A percentile compares a stretch with the other conserved stretches of the same genome.
These are phyloP conservation scores for Wickerhamomyces sydowiorum DNA, from an alignment of 805 yeast species.

Conservation along the genomic window DNA sequence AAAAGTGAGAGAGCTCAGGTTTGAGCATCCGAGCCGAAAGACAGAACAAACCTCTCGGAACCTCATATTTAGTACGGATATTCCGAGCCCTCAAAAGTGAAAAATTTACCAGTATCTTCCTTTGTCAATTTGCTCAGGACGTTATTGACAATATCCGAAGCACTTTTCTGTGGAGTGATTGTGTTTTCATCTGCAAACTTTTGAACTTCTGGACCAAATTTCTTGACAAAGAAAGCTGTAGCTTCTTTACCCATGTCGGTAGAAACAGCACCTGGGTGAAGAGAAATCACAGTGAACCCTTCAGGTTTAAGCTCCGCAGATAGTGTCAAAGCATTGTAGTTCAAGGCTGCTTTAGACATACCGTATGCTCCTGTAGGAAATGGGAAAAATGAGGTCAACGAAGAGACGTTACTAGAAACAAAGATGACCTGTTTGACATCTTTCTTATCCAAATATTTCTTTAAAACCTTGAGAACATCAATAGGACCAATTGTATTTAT, in stretches of 20 bases:
- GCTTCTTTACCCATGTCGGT: conserved; percentile 26
- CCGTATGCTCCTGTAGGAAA: conserved; percentile 24
- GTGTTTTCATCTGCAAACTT: too few species aligned
- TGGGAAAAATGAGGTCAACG: conserved; percentile 11
- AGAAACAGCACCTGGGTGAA: conserved; percentile 32
- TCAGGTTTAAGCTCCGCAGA: conserved; percentile 18
- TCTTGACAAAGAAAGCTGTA: too few species aligned
- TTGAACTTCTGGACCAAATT: too few species aligned
- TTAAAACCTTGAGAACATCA: conserved; percentile 10
- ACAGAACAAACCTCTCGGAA: too few species aligned
- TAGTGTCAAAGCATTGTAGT: conserved; percentile 22
- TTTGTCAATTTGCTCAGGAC: too few species aligned
- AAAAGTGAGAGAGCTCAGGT: too few species aligned
- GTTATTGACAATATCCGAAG: too few species aligned
- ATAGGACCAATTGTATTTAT: conserved; percentile 20
- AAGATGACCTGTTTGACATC: conserved; percentile 20
- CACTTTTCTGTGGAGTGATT: too few species aligned
- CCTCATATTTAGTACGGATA: too few species aligned
- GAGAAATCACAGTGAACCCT: conserved; percentile 22
- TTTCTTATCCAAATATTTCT: conserved; percentile 14
- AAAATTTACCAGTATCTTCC: too few species aligned
- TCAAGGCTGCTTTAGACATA: conserved; percentile 30
- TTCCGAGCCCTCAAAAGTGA: too few species aligned
- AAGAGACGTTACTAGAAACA: conserved; percentile 23
- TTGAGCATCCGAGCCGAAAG: too few species aligned